Base-by-base conservation (phyloP, 202 grass and related monocot species). In the Elaeis oleifera region DNA sequence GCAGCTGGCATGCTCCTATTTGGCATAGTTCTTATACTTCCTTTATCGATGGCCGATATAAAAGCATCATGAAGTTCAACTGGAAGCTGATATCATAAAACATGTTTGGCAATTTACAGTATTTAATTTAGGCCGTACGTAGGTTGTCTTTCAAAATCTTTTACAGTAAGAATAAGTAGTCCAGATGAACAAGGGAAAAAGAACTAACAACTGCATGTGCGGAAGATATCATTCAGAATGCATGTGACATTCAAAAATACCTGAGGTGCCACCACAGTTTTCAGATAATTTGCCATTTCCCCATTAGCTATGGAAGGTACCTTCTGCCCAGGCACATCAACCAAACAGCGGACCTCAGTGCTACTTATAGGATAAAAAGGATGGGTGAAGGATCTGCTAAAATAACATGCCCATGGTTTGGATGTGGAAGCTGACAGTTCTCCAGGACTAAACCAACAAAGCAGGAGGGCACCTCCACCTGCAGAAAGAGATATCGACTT, bases 291-390 rank as follows among this genome's bases (percentile, higher is more conserved):
- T 67, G 69, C 77, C 94, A 97, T 89, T 85, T 97, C 88, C 65
- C 88, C 94, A 50, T 70, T 89, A 16, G 80, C 94, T 75, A 97
- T 85, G 67, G 94, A 89, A 52, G 94, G 94, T 19, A 97, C 94
- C 71, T 97, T 97, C 71, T 97, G 84, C 61, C 92, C 88, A 71
- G 92, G 92, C 19, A 97, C 81, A 79, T 97, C 92, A 64, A 97
- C 92, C 79, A 92, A 72, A 81, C 94, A 92, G 25, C 94, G 94
- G 59, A 99, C 71, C 68, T 99, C 94, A 3, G 77, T 89, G 71
- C 94, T 92, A 73, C 94, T 99, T 80, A 99, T 92, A 56, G 94
- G 88, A 74, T 99, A 99, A 78, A 99, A 74, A 99, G 74, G 61
- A 99, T 99, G 21, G 88, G 88, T 7, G 94, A 99, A 84, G 94